Base-by-base conservation (phyloP, 116 monocot species). In the Iris pallida region DNA sequence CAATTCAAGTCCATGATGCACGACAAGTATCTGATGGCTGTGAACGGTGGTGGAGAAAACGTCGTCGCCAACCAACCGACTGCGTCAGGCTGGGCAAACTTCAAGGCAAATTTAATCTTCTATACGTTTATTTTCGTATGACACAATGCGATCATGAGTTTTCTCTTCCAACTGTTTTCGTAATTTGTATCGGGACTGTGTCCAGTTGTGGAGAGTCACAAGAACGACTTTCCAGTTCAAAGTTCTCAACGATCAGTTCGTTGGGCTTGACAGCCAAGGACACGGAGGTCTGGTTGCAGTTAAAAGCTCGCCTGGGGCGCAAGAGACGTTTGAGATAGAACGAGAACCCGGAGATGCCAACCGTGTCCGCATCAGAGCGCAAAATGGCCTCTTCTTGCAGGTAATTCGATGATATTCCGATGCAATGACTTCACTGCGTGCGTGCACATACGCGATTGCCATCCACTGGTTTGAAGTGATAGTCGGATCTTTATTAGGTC, bases 351-450 rank as follows among this genome's bases (percentile, higher is more conserved):
- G 46, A 63, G 5, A 17, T 5, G 43, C 45, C 19, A 16, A 10
- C 46, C 77, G 75, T 1, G 80, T 87, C 13, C 83, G 89, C 10
- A 76, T 93, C 54, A 83, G 54, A 63, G 89, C 86, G 5, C 57
- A 81, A 7, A 93, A 88, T 71, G 86, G 86, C 0, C 56, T 55
- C 18, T 93, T 81, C 73, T 59, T 86, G 68, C 84, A 85, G 85
- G 19, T 57, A 45, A 7, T 16, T 6, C 17, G n/a, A n/a, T n/a
- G n/a, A n/a, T n/a, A n/a, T n/a, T n/a, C n/a, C n/a, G n/a, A n/a
- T n/a, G n/a, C n/a, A n/a, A n/a, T n/a, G n/a, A n/a, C n/a, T n/a
- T n/a, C n/a, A n/a, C 20, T 45, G 3, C 7, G 15, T 20, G 44
- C 9, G 1, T 9, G 7, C 19, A 6, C 0, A 30, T 41, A n/a